Conservation (phyloP, 495 filamentous ascomycete species). For the Xylaria sp. region DNA sequence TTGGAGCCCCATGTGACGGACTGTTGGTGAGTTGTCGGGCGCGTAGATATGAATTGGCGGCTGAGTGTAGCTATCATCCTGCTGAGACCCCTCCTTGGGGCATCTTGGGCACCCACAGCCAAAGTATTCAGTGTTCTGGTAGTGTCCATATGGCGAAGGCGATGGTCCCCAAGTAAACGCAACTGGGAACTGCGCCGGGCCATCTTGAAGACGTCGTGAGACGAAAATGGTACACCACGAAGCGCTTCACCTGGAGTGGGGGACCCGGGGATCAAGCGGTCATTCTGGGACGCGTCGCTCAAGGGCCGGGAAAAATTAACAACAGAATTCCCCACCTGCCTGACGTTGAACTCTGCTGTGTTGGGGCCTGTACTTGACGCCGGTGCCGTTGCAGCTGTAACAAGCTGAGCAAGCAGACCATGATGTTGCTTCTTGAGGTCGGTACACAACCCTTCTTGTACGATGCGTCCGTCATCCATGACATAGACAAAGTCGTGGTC, state of each 20-base stretch:
- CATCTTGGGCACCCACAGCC: not conserved
- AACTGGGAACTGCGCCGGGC: slow-evolving; percentile 17
- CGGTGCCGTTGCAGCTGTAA: slow-evolving; percentile 14
- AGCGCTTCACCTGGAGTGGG: slow-evolving; percentile 29
- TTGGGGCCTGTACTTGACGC: not conserved
- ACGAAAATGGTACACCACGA: slow-evolving; percentile 28
- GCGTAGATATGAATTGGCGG: slow-evolving; percentile 19
- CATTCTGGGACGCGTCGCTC: slow-evolving; percentile 22
- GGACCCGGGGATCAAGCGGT: slow-evolving; percentile 13
- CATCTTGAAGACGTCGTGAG: slow-evolving; percentile 28
- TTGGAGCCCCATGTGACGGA: not conserved
- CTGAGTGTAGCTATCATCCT: slow-evolving; percentile 25
- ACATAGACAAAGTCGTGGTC: slow-evolving; percentile 82
- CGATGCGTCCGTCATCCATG: slow-evolving; percentile 71
- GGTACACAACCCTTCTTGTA: slow-evolving; percentile 67
- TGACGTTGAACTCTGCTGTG: not conserved
- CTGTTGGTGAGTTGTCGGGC: not conserved
- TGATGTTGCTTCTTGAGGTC: slow-evolving; percentile 41
- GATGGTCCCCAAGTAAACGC: slow-evolving; percentile 22
- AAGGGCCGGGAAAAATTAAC: slow-evolving; percentile 28
- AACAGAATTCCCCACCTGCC: not conserved
- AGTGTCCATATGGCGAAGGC: slow-evolving; percentile 20
- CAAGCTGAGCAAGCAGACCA: slow-evolving; percentile 43
- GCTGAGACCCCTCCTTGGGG: slow-evolving; percentile 17
- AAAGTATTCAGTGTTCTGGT: slow-evolving; percentile 16